These are phyloP conservation scores for Xanthoconium separans DNA, from an alignment of 1,284 basidiomycete species.

Conservation along the genomic window DNA sequence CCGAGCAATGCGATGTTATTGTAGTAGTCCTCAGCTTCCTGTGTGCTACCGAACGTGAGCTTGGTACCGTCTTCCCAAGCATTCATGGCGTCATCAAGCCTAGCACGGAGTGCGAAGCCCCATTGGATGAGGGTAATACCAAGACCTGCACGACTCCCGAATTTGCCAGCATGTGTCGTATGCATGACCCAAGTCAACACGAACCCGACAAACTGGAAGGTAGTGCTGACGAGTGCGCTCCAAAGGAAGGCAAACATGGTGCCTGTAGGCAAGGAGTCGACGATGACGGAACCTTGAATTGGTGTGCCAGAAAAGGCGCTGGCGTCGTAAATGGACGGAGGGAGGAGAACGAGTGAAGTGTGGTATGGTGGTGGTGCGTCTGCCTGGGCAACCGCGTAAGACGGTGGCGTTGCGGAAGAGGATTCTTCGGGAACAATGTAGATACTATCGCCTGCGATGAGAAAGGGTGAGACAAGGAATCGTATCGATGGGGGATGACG, in stretches of 20 bases:
- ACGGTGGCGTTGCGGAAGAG: slow-evolving; percentile 81
- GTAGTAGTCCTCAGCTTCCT: slow-evolving; percentile 51
- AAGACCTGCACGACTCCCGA: slow-evolving; percentile 91
- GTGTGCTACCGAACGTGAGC: slow-evolving; percentile 42
- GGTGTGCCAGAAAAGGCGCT: slow-evolving; percentile 37
- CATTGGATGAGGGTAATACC: slow-evolving; percentile 96
- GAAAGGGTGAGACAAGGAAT: slow-evolving; percentile 3
- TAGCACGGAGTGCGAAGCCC: slow-evolving; percentile 78
- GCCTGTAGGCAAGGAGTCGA: slow-evolving; percentile 76
- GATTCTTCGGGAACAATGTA: slow-evolving; percentile 78
- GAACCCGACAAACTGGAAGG: slow-evolving; percentile 98
- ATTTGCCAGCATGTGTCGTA: slow-evolving; percentile 93
- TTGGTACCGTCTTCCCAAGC: slow-evolving; percentile 27
- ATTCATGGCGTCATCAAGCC: slow-evolving; percentile 34
- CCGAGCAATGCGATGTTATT: slow-evolving; percentile 15
- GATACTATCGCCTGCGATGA: slow-evolving; percentile 61
- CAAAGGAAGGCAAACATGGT: slow-evolving; percentile 86
- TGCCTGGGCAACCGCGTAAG: slow-evolving; percentile 88
- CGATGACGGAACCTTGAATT: slow-evolving; percentile 64
- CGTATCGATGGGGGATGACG: neutral
- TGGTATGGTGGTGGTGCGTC: slow-evolving; percentile 97
- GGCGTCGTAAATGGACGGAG: slow-evolving; percentile 44
- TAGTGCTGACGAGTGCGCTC: slow-evolving; percentile 91
- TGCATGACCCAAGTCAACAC: slow-evolving; percentile 92
- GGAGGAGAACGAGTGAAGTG: slow-evolving; percentile 93